These are phyloP conservation scores for Prunus armeniaca DNA, from an alignment of 306 rosid genomes.

Conservation along the genomic window DNA sequence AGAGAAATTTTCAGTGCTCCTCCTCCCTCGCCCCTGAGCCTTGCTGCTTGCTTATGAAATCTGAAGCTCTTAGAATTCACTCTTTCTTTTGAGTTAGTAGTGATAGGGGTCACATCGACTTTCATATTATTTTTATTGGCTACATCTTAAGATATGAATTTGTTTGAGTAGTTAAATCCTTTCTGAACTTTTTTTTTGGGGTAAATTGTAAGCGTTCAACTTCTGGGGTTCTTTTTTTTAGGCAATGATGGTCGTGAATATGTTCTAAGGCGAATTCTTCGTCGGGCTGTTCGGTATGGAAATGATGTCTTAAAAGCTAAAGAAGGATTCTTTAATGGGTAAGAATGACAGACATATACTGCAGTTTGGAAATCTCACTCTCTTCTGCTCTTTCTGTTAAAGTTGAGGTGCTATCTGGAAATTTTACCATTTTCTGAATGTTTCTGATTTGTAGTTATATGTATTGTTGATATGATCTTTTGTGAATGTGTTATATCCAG, in stretches of 20 bases:
- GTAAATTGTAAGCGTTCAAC: not conserved
- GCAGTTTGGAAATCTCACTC: not conserved
- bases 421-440: not conserved
- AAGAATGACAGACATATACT: slow-evolving; percentile 3
- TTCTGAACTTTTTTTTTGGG: not conserved
- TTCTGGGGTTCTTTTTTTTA: slow-evolving; percentile 26
- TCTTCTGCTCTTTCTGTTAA: no score
- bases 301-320: slow-evolving; percentile 88
- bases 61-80: not conserved
- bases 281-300: slow-evolving; percentile 98
- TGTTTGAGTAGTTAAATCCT: not conserved
- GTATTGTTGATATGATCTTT: not conserved
- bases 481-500: slow-evolving; percentile 35
- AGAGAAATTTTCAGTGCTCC: not conserved
- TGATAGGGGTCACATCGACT: not conserved
- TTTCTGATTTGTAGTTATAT: not conserved
- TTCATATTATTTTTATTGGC: not conserved
- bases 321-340: slow-evolving; percentile 94
- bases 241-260: slow-evolving; percentile 99
- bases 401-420: no score
- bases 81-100: not conserved
- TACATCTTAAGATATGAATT: not conserved
- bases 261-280: slow-evolving; percentile 95
- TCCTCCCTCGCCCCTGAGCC: no score
- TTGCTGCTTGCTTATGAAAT: not conserved